Base-by-base conservation (phyloP, 2,329 filamentous ascomycete genomes). In the Xylariaceae sp. region DNA sequence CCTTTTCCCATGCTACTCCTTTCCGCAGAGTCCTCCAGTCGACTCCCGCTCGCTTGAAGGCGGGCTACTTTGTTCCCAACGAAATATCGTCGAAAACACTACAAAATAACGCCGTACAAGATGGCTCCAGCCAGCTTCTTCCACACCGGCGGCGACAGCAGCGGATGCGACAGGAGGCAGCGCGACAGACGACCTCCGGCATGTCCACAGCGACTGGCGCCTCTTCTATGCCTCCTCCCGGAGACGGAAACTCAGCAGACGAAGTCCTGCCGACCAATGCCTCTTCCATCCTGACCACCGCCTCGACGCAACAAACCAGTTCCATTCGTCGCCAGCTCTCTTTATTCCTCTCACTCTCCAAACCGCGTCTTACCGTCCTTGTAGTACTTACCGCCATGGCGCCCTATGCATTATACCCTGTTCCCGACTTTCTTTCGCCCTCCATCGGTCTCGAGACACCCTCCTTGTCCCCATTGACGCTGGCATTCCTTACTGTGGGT, bases 371-470 rank as follows among this genome's bases (percentile, higher is more conserved):
- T 53, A 93, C 91, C 6, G 88, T 95, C 67, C 86, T 99, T 51
- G 88, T 99, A 62, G 88, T 96, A 37, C 86, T 99, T 52, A 91
- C 91, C 0, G 90, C 93, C 34, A 96, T 94, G 73, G 89, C 90
- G 2, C 85, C 93, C 2, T 99, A 97, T 74, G 90, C 91, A 13
- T 80, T 99, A 58, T 99, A 97, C 73, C 94, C 94, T 0, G 89
- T 96, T 1, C 92, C 93, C 1, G 88, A 90, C 56, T 86, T 97
- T 64, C 85, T 99, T 55, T 83, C 84, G 47, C 85, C 89, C 8
- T 81, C 85, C 15, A 70, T 75, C 74, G 83, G 74, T 58, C 77
- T 80, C 55, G 80, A 80, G 52, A 89, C 88, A 4, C 92, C 94
- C 1, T 94, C 91, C 15, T 83, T 97, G 50, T 95, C 90, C 62